Conservation (phyloP, 192 early-diverging fungal genomes). For the Podila clonocystis region DNA sequence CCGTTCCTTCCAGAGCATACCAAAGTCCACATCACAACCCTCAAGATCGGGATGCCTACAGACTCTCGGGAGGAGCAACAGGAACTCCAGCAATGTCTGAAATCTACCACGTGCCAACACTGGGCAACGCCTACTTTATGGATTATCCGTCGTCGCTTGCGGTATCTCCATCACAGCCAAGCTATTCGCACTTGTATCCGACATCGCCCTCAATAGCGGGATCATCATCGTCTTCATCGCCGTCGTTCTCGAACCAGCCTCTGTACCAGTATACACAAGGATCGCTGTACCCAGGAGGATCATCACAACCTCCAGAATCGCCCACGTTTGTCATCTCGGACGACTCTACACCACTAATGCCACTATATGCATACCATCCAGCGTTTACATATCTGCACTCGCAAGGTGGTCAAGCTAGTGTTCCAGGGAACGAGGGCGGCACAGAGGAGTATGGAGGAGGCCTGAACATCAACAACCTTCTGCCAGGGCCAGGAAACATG, state of each 20-base stretch:
- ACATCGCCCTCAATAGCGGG: neutral
- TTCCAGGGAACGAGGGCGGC: neutral
- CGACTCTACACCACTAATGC: neutral
- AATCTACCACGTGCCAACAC: neutral
- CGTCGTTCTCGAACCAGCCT: neutral
- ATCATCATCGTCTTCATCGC: neutral
- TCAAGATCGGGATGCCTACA: neutral
- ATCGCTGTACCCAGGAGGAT: neutral
- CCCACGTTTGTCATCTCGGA: neutral
- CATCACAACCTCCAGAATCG: neutral
- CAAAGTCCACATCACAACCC: neutral
- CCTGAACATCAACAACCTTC: neutral
- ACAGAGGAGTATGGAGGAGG: neutral
- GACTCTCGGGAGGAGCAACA: neutral
- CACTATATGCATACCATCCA: neutral
- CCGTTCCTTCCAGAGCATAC: neutral
- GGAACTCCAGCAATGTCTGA: neutral
- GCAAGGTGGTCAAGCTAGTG: neutral
- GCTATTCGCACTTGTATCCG: neutral
- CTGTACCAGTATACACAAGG: neutral
- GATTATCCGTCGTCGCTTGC: neutral
- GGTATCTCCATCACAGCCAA: neutral
- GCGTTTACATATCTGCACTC: neutral
- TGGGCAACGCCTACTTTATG: neutral
- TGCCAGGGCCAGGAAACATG: conserved; percentile 1